Percentiles rank a stretch among this genome's conserved stretches.
Evolutionary conservation across 176 grass and related monocot species (phyloP).

Genomic region (Olyra latifolia): DNA sequence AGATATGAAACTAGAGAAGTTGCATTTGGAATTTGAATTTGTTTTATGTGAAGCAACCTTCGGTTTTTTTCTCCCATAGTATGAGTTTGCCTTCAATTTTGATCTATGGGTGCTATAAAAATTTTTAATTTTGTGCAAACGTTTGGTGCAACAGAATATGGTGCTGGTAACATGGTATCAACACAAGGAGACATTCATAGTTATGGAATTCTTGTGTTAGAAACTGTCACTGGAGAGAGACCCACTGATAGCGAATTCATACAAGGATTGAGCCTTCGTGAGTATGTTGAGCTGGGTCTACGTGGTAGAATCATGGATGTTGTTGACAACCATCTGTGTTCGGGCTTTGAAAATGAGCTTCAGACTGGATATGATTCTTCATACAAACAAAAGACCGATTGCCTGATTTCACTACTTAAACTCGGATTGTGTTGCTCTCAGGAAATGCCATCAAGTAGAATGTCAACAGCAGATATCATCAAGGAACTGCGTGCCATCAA

Average conservation of each 20-base stretch:
- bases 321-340: not conserved
- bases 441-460: not conserved
- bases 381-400: not conserved
- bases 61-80: too few species aligned
- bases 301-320: not conserved
- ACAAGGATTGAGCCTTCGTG: constrained; percentile 19
- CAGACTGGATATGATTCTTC: not conserved
- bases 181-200: constrained; percentile 42
- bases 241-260: constrained; percentile 8
- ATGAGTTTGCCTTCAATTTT: not conserved
- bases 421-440: constrained; percentile 1
- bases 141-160: constrained; percentile 32
- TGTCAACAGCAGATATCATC: not conserved
- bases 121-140: not conserved
- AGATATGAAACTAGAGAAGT: too few species aligned
- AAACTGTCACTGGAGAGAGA: constrained; percentile 29
- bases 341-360: not conserved
- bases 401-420: not conserved
- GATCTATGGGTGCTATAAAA: not conserved
- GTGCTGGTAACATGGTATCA: constrained; percentile 27
- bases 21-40: too few species aligned
- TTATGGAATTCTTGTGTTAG: constrained; percentile 48
- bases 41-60: too few species aligned
- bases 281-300: not conserved
- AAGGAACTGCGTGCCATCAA: not conserved